Evolutionary conservation across 768 basidiomycete genomes (phyloP), one percentile per base, ranked within the genome.

Genomic region (Termitomyces bulborhizus): DNA sequence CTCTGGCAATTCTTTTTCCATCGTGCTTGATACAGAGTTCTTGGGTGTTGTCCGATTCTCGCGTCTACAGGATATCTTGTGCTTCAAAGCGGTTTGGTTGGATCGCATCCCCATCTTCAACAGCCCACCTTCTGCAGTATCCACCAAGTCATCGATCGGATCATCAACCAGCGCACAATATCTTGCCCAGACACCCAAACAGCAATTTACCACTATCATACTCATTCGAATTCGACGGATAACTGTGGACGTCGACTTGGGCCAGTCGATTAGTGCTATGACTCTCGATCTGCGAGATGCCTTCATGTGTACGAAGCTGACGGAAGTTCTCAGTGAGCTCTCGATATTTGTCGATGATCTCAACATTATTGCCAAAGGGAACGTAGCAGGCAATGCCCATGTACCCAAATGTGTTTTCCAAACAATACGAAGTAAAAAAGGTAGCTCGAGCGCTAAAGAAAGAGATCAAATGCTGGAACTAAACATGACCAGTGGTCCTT

Each of bases 31-130:
- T 65, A 94, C 93, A 0, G 88, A 92, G 65, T 81, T 98, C 52
- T 75, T 85, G 3, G 90, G 88, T 0, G 84, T 78, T 6, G 79
- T 95, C 40, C 83, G 86, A 21, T 87, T 98, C 63, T 90, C 90
- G 4, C 84, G 93, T 12, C 70, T 97, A 29, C 93, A 95, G 69
- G 94, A 97, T 65, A 84, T 95, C 51, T 76, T 98, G 18, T 94
- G 91, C 68, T 93, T 96, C 79, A 95, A 95, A 68, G 93, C 93
- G 5, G 91, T 96, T 12, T 96, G 93, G 92, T 68, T 96, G 45
- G 93, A 95, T 64, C 84, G 84, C 37, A 90, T 95, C 27, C 90
- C 92, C 0, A 72, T 89, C 7, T 81, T 94, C 63, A 81, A 82
- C 39, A 76, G 70, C 36, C 69, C 71, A 50, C 59, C 66, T 49